Base-by-base conservation (phyloP, 108 stramenopile species). In the Skeletonema potamos region DNA sequence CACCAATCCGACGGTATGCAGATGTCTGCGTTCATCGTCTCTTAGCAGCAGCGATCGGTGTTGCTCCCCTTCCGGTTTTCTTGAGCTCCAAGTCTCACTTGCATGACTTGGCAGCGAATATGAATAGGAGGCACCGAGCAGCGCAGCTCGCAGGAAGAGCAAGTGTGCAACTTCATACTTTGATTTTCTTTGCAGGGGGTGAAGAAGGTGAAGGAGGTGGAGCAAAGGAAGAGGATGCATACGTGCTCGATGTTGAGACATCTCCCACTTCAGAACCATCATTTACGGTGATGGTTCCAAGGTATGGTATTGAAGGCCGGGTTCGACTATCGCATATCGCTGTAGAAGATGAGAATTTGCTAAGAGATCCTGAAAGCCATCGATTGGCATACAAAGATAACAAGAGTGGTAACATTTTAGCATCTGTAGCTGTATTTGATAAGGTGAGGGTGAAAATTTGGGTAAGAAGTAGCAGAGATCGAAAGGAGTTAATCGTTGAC, bases 11-110 rank as follows among this genome's bases (percentile, higher is more conserved):
- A 27, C 93, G 97, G 28, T 99, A 99, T 79, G 97, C 98, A 0
- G 99, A 99, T 85, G 91, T 99, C 7, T 93, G 99, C 61, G 98
- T 99, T 20, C 99, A 99, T 82, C 93, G 99, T 2, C 81, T 99
- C 8, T 73, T 99, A 7, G 97, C 97, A 4, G 98, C 98, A 1
- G 92, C 98, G 11, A 95, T 99, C 27, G 89, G 90, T 17, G 87
- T 97, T 18, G 87, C 88, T 1, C 94, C 96, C 3, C 85, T 99
- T 18, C 98, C 99, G 1, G 74, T 82, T 2, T 88, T 86, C 55
- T 74, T 95, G 54, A 90, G 89, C n/a, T 90, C 92, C 44, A 94
- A 96, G 82, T 85, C 89, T n/a, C 82, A 90, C 51, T 58, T 98
- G 55, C 96, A 96, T 67, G 96, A 97, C 66, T 80, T 98, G 6